Conservation (phyloP, 164 flowering plant genomes). For the Nelumbo lutea region DNA sequence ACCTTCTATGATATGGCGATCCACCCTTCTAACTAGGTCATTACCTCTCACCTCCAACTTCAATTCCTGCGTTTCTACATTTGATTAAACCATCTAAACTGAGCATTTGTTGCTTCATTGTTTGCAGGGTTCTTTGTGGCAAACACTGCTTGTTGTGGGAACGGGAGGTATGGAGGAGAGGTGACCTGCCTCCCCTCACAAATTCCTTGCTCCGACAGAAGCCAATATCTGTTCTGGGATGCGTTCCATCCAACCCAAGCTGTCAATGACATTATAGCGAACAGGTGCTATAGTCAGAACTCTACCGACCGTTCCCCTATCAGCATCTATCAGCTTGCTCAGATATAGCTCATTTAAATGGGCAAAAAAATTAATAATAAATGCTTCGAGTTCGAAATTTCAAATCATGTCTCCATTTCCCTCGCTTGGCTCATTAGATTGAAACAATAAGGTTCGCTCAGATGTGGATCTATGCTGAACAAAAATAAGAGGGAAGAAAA, state of each 20-base stretch:
- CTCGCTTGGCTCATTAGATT: no score
- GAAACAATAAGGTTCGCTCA: no score
- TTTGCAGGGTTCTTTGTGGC: not conserved
- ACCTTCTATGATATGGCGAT: conserved; percentile 19
- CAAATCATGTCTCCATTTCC: no score
- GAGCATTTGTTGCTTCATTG: no score
- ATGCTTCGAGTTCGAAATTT: no score
- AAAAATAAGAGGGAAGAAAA: no score
- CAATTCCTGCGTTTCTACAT: no score
- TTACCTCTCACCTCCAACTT: not conserved
- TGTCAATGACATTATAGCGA: not conserved
- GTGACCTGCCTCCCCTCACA: not conserved
- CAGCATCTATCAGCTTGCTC: not conserved
- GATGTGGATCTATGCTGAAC: no score
- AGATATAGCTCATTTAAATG: no score
- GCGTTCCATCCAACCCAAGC: not conserved
- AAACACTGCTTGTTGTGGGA: not conserved
- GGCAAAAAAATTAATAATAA: no score
- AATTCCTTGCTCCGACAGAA: not conserved
- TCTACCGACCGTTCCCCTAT: not conserved
- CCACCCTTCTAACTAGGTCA: conserved; percentile 30
- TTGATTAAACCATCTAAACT: no score
- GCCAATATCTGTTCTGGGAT: not conserved
- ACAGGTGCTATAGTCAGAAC: not conserved
- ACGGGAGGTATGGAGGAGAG: not conserved